Base-by-base conservation (phyloP, 163 green algal genomes). In the Scenedesmus sp. region DNA sequence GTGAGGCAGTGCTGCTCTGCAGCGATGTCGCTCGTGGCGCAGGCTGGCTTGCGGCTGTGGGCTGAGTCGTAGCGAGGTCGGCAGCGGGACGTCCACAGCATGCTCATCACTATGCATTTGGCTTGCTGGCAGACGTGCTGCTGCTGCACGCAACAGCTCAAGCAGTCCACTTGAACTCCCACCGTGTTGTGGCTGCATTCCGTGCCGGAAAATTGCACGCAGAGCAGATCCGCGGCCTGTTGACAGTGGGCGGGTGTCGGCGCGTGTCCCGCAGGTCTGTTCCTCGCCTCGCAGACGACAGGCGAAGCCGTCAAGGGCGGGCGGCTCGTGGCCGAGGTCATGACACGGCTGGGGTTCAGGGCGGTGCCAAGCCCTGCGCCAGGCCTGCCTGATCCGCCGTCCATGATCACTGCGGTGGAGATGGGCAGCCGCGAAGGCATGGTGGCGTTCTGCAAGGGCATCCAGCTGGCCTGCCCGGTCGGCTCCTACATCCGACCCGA, bases 221-320 rank as follows among this genome's bases (percentile, higher is more conserved):
- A n/a, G n/a, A n/a, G n/a, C n/a, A n/a, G n/a, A n/a, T n/a, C n/a
- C n/a, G n/a, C n/a, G n/a, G n/a, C n/a, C n/a, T n/a, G n/a, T n/a
- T n/a, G n/a, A n/a, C n/a, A n/a, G n/a, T n/a, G n/a, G n/a, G n/a
- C n/a, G n/a, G n/a, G n/a, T n/a, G n/a, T n/a, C n/a, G n/a, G n/a
- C n/a, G 51, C 49, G 12, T 49, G 3, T 6, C 10, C 70, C 43
- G n/a, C 85, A 86, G 95, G 97, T 68, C 93, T 99, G 56, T 99
- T 97, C 78, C 93, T 99, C 72, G 96, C 95, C 0, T 97, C 98
- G 0, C 96, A 98, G 87, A 98, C 96, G 86, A 98, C 98, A 20
- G 98, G 97, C 3, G 98, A 99, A 93, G 97, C 97, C 15, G 91
- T 99, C 81, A 99, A 99, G 90, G 96, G 97, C 24, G 97, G 97